Percentiles rank a stretch among this genome's conserved stretches.
Evolutionary conservation across 768 basidiomycete genomes (phyloP).

Genomic region (Sarcodon aspratus): DNA sequence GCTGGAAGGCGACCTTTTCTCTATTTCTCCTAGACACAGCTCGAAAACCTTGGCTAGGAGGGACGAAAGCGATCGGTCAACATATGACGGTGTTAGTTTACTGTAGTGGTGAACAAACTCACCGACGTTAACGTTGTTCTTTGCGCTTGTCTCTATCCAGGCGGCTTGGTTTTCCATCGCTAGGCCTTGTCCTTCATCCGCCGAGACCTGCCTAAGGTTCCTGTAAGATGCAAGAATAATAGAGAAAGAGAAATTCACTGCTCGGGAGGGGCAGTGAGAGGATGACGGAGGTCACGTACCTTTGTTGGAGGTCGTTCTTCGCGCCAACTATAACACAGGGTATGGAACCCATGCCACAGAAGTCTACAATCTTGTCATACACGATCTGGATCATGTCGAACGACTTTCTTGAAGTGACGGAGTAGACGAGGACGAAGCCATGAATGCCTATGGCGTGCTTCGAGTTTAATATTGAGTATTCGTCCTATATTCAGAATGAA

Average conservation of each 20-base stretch:
- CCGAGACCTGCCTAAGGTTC: constrained; percentile 56
- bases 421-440: constrained; percentile 94
- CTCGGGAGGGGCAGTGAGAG: constrained; percentile 1
- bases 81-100: not conserved
- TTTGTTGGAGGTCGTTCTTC: constrained; percentile 72
- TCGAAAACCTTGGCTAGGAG: constrained; percentile 71
- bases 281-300: constrained; percentile 34
- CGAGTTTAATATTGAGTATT: constrained; percentile 87
- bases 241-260: not conserved
- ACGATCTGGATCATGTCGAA: constrained; percentile 94
- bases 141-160: constrained; percentile 85
- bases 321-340: constrained; percentile 94
- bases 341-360: constrained; percentile 72
- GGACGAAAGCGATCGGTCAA: constrained; percentile 1
- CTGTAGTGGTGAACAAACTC: constrained; percentile 24
- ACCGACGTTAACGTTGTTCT: constrained; percentile 82
- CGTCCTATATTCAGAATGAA: constrained; percentile 46
- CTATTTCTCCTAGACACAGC: constrained; percentile 72
- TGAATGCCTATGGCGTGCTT: constrained; percentile 96
- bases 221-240: constrained; percentile 22
- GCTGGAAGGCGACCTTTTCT: constrained; percentile 53
- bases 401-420: constrained; percentile 77
- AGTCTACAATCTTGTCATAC: constrained; percentile 88
- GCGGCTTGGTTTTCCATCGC: constrained; percentile 64
- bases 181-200: constrained; percentile 63